Conservation (phyloP, 371 early-diverging fungal species). For the Mucor velutinosus region DNA sequence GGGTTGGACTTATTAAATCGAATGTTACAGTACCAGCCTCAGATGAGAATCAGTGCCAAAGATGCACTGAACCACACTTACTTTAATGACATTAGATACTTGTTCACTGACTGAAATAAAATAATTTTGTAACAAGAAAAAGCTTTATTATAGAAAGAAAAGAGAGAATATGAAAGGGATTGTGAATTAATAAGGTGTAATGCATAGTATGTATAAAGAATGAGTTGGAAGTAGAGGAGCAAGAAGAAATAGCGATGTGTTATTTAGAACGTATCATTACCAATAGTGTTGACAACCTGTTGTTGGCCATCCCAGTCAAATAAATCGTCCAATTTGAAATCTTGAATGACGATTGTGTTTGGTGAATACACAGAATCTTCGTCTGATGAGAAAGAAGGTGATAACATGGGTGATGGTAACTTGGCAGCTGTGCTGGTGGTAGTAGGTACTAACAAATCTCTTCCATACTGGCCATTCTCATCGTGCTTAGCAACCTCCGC, state of each 20-base stretch:
- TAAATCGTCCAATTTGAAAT: constrained; percentile 40
- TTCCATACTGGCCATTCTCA: constrained; percentile 11
- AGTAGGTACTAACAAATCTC: constrained; percentile 9
- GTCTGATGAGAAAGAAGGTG: constrained; percentile 33
- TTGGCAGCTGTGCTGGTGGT: background rate
- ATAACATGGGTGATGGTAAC: constrained; percentile 34
- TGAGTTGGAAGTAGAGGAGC: background rate
- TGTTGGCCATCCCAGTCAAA: constrained; percentile 49
- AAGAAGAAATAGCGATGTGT: background rate
- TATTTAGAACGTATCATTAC: constrained; percentile 8
- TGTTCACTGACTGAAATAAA: constrained; percentile 11
- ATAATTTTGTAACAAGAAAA: background rate
- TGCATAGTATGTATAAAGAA: background rate
- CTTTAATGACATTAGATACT: constrained; percentile 63
- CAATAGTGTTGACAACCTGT: background rate
- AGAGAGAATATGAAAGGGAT: background rate
- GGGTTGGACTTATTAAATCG: constrained; percentile 79
- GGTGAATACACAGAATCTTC: constrained; percentile 31
- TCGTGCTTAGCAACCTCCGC: constrained; percentile 43
- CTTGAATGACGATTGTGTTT: constrained; percentile 18
- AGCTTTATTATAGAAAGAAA: background rate
- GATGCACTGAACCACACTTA: constrained; percentile 83
- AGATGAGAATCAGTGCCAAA: constrained; percentile 82
- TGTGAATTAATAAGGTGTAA: background rate
- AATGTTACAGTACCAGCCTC: constrained; percentile 86